Base-by-base conservation (phyloP, 441 rosid species). In the Erysimum pusillum region DNA sequence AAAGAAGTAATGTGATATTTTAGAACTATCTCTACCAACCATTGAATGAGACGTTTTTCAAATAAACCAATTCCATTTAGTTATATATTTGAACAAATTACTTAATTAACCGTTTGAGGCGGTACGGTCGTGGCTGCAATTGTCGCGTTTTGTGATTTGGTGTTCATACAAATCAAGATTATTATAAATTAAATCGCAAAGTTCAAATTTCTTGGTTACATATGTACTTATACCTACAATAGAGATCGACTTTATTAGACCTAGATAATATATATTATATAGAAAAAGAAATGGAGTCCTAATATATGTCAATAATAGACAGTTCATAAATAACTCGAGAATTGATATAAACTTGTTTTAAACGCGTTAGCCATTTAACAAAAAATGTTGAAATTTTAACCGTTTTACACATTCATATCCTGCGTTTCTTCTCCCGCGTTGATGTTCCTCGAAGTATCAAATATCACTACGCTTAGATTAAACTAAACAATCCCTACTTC, bases 11-110 rank as follows among this genome's bases (percentile, higher is more conserved):
- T 65, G 57, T 78, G 25, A 72, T 38, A 63, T 77, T 77, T 77
- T 64, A 71, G 39, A 71, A 77, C 73, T 65, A 65, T 77, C 73
- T 71, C 80, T 77, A 77, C 76, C 80, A 71, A 77, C 80, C 32
- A 31, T 65, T n/a, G 76, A 77, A 41, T 77, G 76, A 20, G 73
- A 77, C 73, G 41, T 34, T 63, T 77, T 76, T 68, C 67, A 64
- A 38, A 28, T 64, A 63, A 63, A 64, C 38, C 38, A 46, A 15
- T 35, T 67, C 20, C 34, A 9, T 31, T 49, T 28, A 67, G 17
- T 57, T 61, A 36, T 15, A 58, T 36, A 67, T 49, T 15, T 51
- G 15, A 73, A 52, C 8, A 64, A 9, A 41, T 6, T 18, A 42
- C 9, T 45, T 53, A 9, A 25, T 45, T 53, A 9, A 25, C 38